phyloP scores from a whole-genome alignment of 1,139 yeast species.

The Kodamaea arcana region DNA sequence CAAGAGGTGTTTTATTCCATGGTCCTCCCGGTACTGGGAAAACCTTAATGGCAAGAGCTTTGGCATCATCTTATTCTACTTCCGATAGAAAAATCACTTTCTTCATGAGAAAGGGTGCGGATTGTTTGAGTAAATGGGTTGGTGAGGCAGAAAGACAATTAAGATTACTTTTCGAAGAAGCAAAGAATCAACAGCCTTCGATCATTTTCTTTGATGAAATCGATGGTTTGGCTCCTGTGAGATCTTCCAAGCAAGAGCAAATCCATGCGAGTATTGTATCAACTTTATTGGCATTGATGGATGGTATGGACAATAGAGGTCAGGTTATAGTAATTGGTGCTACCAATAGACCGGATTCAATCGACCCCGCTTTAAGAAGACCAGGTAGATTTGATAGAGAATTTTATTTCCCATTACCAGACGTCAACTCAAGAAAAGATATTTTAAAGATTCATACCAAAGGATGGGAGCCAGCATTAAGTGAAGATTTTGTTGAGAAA shows the following conservation, averaged over 20 bases:
- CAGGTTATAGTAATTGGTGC: constrained; percentile 98
- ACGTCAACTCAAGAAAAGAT: constrained; percentile 68
- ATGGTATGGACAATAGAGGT: constrained; percentile 97
- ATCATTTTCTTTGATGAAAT: constrained; percentile 96
- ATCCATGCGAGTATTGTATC: constrained; percentile 97
- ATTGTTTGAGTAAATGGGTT: constrained; percentile 95
- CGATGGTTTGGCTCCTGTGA: constrained; percentile 96
- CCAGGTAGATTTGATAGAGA: constrained; percentile 98
- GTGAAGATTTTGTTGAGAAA: constrained; percentile 54
- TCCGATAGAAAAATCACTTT: constrained; percentile 82
- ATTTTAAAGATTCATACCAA: constrained; percentile 81
- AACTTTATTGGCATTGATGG: constrained; percentile 91
- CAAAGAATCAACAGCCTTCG: constrained; percentile 92
- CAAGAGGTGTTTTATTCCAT: constrained; percentile 95
- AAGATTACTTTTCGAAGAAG: constrained; percentile 88
- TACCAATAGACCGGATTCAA: constrained; percentile 95
- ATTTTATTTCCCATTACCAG: constrained; percentile 93
- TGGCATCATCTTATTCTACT: constrained; percentile 91
- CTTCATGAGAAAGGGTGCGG: constrained; percentile 98
- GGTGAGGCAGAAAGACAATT: constrained; percentile 98
- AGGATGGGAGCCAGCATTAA: constrained; percentile 79
- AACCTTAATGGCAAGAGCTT: constrained; percentile 94
- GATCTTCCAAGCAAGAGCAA: constrained; percentile 96
- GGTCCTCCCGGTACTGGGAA: constrained; percentile 99
- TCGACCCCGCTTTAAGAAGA: constrained; percentile 94